These are phyloP conservation scores for Colletotrichum theobromicola DNA, from an alignment of 2,329 filamentous ascomycete genomes.

Conservation along the genomic window DNA sequence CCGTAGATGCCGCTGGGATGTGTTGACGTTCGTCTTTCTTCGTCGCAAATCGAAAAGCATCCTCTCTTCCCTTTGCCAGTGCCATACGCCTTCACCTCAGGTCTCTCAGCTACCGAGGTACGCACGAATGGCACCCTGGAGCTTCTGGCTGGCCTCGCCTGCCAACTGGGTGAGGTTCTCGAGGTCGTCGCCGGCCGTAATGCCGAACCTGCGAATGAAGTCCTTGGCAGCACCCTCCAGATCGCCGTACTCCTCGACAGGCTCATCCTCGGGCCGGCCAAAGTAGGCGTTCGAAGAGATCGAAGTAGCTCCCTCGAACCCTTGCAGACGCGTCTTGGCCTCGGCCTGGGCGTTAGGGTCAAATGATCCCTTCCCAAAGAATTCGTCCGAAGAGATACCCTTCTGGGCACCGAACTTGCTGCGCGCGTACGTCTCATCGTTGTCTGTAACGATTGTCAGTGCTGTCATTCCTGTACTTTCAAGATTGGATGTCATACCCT, in stretches of 20 bases:
- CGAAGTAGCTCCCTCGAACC: conserved; percentile 88
- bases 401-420: conserved; percentile 92
- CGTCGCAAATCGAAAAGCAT: neutral
- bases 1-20: neutral
- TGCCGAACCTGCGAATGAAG: conserved; percentile 92
- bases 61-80: neutral
- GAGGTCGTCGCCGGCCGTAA: conserved; percentile 93
- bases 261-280: conserved; percentile 86
- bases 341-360: conserved; percentile 82
- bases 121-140: conserved; percentile 77
- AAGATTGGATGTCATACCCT: conserved; percentile 58
- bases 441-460: conserved; percentile 49
- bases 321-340: conserved; percentile 85
- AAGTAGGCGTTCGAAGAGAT: conserved; percentile 99
- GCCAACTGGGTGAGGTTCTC: conserved; percentile 86
- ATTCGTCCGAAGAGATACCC: conserved; percentile 97
- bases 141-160: conserved; percentile 82
- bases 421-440: conserved; percentile 83
- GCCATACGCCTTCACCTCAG: neutral
- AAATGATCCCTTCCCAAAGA: conserved; percentile 90
- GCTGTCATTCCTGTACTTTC: neutral
- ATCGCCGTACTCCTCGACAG: conserved; percentile 82
- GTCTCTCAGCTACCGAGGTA: conserved; percentile 63
- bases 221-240: conserved; percentile 94
- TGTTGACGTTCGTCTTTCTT: neutral